phyloP scores from a whole-genome alignment of 306 rosid species.

The Vachellia pachyceras region DNA sequence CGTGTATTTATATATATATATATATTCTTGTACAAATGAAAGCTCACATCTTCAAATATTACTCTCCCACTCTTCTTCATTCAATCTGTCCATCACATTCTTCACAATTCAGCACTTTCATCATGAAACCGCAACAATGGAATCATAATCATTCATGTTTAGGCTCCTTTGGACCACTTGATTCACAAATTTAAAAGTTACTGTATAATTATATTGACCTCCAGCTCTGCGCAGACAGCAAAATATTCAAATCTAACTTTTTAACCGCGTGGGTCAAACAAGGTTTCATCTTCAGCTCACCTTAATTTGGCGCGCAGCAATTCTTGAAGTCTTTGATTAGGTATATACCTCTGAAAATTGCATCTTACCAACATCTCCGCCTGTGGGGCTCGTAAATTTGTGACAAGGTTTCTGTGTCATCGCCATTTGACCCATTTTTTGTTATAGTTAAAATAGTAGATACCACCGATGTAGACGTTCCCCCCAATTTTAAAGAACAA shows the following conservation, averaged over 20 bases:
- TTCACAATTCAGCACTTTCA: background rate
- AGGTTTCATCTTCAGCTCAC: background rate
- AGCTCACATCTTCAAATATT: background rate
- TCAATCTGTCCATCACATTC: background rate
- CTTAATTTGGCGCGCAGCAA: background rate
- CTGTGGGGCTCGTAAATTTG: constrained; percentile 4
- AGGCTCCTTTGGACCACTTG: too few relatives aligned
- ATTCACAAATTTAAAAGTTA: background rate
- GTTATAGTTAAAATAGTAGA: constrained; percentile 35
- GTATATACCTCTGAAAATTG: constrained; percentile 39
- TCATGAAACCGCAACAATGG: background rate
- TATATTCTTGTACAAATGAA: constrained; percentile 11
- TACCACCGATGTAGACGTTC: constrained; percentile 34
- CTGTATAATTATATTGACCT: too few relatives aligned
- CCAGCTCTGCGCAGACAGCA: too few relatives aligned
- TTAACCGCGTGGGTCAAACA: background rate
- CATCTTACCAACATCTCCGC: constrained; percentile 41
- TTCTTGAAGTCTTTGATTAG: constrained; percentile 27
- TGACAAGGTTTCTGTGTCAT: constrained; percentile 40
- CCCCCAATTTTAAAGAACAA: constrained; percentile 2
- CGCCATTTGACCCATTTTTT: constrained; percentile 35
- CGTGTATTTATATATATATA: background rate
- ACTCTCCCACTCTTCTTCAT: background rate
- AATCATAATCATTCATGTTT: too few relatives aligned
- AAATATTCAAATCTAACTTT: too few relatives aligned